These are phyloP conservation scores for Fusarium praegraminearum DNA, from an alignment of 2,329 filamentous ascomycete species.

Conservation along the genomic window DNA sequence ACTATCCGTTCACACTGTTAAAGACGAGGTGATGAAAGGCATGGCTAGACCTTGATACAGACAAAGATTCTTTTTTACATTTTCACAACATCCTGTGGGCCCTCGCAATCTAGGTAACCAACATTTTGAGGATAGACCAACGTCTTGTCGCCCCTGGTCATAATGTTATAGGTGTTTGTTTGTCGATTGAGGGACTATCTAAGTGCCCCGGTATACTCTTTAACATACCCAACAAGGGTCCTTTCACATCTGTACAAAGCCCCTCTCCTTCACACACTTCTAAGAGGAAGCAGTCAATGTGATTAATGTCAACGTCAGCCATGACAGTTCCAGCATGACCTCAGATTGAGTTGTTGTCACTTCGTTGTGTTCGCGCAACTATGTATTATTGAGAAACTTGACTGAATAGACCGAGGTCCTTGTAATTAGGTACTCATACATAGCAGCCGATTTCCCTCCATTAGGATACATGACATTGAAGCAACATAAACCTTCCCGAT, in stretches of 20 bases:
- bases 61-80: not conserved
- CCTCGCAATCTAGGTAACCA: not conserved
- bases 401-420: not conserved
- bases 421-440: not conserved
- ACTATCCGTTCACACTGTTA: not conserved
- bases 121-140: not conserved
- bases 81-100: not conserved
- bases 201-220: not conserved
- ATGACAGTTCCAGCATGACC: not conserved
- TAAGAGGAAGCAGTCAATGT: not conserved
- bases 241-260: not conserved
- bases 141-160: not conserved
- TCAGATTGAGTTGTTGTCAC: not conserved
- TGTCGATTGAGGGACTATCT: not conserved
- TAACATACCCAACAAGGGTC: not conserved
- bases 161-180: not conserved
- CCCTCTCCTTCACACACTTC: not conserved
- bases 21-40: not conserved
- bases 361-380: too few relatives aligned
- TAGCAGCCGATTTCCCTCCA: not conserved
- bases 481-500: slow-evolving; percentile 2
- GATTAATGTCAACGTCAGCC: not conserved
- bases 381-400: not conserved
- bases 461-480: slow-evolving; percentile 1
- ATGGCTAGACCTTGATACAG: not conserved